Percentiles rank a stretch among this genome's conserved stretches.
Evolutionary conservation across 176 grass and related monocot genomes (phyloP).

Genomic region (Musa schizocarpa): DNA sequence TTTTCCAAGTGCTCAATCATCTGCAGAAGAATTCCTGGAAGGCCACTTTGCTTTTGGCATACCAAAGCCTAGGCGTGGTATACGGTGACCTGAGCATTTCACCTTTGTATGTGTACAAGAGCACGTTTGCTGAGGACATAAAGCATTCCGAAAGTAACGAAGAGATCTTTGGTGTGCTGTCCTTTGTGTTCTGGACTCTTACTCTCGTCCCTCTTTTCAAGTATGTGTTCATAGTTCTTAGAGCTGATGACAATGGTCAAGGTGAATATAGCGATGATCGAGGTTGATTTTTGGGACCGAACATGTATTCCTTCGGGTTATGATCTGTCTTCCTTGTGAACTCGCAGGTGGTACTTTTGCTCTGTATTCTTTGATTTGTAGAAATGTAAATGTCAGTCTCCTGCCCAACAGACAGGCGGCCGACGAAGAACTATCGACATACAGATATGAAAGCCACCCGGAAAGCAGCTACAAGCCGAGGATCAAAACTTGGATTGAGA

Average conservation of each 20-base stretch:
- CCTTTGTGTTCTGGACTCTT: slow-evolving; percentile 20
- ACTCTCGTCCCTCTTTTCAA: slow-evolving; percentile 17
- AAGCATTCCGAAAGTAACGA: slow-evolving; percentile 16
- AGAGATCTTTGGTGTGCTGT: slow-evolving; percentile 17
- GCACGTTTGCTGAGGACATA: slow-evolving; percentile 16
- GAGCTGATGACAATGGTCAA: slow-evolving; percentile 19
- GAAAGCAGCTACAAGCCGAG: background rate
- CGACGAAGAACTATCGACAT: slow-evolving; percentile 5
- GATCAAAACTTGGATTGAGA: slow-evolving; percentile 16
- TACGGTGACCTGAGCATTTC: slow-evolving; percentile 23
- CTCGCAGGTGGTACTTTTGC: slow-evolving; percentile 17
- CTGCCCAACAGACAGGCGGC: slow-evolving; percentile 3
- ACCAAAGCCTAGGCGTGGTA: slow-evolving; percentile 17
- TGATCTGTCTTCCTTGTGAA: background rate
- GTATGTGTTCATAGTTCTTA: slow-evolving; percentile 20
- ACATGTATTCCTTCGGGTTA: background rate
- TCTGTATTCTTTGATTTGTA: slow-evolving; percentile 13
- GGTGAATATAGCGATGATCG: background rate
- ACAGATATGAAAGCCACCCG: background rate
- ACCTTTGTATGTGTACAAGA: slow-evolving; percentile 22
- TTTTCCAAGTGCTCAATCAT: background rate
- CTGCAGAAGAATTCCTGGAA: slow-evolving; percentile 14
- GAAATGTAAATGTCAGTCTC: slow-evolving; percentile 12
- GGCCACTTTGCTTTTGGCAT: slow-evolving; percentile 11
- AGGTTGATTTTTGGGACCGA: background rate